These are phyloP conservation scores for Trichoderma guizhouense DNA, from an alignment of 2,329 filamentous ascomycete species.

Conservation along the genomic window DNA sequence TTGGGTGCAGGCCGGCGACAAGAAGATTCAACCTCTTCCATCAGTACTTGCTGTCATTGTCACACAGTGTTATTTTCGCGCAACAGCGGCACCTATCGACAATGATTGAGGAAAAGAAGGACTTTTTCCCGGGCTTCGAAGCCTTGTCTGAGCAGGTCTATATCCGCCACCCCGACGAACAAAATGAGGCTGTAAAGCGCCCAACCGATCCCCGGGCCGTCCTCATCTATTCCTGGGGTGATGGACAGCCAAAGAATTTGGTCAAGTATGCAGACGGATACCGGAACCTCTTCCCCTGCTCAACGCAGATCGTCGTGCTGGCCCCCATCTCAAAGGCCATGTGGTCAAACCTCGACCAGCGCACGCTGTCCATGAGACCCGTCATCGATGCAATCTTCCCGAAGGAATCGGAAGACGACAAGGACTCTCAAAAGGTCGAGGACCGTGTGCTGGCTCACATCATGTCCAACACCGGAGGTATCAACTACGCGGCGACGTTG, in stretches of 20 bases:
- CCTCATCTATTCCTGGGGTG: conserved; percentile 57
- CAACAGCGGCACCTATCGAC: not conserved
- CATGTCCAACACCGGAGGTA: conserved; percentile 59
- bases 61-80: not conserved
- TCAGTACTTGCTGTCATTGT: not conserved
- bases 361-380: conserved; percentile 44
- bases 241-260: conserved; percentile 52
- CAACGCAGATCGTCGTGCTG: conserved; percentile 50
- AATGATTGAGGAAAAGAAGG: conserved; percentile 10
- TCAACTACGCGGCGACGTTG: conserved; percentile 49
- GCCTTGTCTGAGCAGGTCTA: conserved; percentile 47
- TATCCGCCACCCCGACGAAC: conserved; percentile 35
- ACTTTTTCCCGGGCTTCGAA: conserved; percentile 43
- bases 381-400: conserved; percentile 40
- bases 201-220: conserved; percentile 42
- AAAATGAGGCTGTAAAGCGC: conserved; percentile 21
- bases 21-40: conserved; percentile 10
- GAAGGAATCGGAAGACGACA: conserved; percentile 20
- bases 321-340: conserved; percentile 48
- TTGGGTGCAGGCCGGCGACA: not conserved
- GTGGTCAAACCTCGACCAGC: conserved; percentile 41
- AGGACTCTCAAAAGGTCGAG: conserved; percentile 18
- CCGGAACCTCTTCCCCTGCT: conserved; percentile 46
- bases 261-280: conserved; percentile 55
- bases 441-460: conserved; percentile 46